A percentile compares a stretch with the other conserved stretches of the same genome.
phyloP scores from a whole-genome alignment of 2,329 filamentous ascomycete species.

The Fusarium sambucinum region DNA sequence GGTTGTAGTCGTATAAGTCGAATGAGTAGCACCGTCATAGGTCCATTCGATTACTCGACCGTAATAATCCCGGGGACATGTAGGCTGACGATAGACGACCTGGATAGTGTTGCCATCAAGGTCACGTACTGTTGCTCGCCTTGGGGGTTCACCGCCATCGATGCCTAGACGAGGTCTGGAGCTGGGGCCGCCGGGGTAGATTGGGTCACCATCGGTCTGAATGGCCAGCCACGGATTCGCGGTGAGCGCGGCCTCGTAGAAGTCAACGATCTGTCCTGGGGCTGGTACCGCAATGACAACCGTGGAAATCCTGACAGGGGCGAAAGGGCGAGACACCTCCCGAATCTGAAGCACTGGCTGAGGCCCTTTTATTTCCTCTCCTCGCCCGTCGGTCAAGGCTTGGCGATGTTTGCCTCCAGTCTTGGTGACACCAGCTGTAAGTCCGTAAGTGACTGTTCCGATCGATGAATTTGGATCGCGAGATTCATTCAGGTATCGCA shows the following conservation, averaged over 20 bases:
- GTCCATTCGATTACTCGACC: slow-evolving; percentile 64
- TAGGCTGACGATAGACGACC: slow-evolving; percentile 68
- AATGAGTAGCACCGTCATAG: slow-evolving; percentile 55
- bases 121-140: slow-evolving; percentile 73
- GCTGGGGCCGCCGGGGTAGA: slow-evolving; percentile 33
- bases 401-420: slow-evolving; percentile 37
- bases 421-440: slow-evolving; percentile 36
- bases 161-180: slow-evolving; percentile 51
- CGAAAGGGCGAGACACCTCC: slow-evolving; percentile 56
- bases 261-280: slow-evolving; percentile 74
- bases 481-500: slow-evolving; percentile 65
- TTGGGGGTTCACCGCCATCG: slow-evolving; percentile 46
- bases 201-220: slow-evolving; percentile 46
- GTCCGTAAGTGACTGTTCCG: slow-evolving; percentile 56
- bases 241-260: slow-evolving; percentile 76
- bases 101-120: slow-evolving; percentile 88
- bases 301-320: slow-evolving; percentile 58
- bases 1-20: slow-evolving; percentile 13
- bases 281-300: slow-evolving; percentile 77
- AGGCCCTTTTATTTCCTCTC: slow-evolving; percentile 40
- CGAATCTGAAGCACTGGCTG: slow-evolving; percentile 60
- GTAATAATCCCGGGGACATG: slow-evolving; percentile 52
- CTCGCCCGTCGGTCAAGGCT: slow-evolving; percentile 30
- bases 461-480: slow-evolving; percentile 53
- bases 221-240: slow-evolving; percentile 66